Evolutionary conservation across 2,329 filamentous ascomycete genomes (phyloP).

Genomic region (Colletotrichum shisoi): DNA sequence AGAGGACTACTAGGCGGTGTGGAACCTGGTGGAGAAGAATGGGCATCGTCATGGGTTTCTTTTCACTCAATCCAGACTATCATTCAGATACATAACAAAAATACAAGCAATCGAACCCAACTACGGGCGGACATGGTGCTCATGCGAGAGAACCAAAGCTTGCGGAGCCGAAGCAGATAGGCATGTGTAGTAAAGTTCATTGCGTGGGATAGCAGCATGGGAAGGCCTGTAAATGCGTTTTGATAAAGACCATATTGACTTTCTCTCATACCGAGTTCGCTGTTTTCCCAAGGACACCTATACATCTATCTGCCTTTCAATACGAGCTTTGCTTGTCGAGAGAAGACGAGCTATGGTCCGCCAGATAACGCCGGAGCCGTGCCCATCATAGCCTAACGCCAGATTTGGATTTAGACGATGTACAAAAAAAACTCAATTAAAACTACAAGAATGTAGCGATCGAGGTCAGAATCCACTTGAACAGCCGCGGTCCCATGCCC

Average conservation of each 20-base stretch:
- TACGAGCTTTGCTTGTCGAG: too few species aligned
- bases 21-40: constrained; percentile 22
- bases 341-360: too few species aligned
- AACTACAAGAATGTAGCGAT: too few species aligned
- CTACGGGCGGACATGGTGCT: too few species aligned
- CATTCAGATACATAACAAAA: constrained; percentile 31
- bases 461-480: not conserved
- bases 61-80: constrained; percentile 33
- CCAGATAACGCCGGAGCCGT: too few species aligned
- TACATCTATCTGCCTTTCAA: not conserved
- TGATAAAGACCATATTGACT: too few species aligned
- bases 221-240: too few species aligned
- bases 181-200: not conserved
- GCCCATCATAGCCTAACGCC: too few species aligned
- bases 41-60: constrained; percentile 23
- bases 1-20: constrained; percentile 73
- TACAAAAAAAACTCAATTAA: not conserved
- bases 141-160: not conserved
- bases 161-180: not conserved
- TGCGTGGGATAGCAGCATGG: too few species aligned
- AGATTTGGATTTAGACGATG: too few species aligned
- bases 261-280: too few species aligned
- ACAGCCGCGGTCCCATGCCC: constrained; percentile 14
- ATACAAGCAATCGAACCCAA: constrained; percentile 24
- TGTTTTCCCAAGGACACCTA: not conserved